Conservation (phyloP, 2,329 filamentous ascomycete genomes). For the Didymellaceae sp. region DNA sequence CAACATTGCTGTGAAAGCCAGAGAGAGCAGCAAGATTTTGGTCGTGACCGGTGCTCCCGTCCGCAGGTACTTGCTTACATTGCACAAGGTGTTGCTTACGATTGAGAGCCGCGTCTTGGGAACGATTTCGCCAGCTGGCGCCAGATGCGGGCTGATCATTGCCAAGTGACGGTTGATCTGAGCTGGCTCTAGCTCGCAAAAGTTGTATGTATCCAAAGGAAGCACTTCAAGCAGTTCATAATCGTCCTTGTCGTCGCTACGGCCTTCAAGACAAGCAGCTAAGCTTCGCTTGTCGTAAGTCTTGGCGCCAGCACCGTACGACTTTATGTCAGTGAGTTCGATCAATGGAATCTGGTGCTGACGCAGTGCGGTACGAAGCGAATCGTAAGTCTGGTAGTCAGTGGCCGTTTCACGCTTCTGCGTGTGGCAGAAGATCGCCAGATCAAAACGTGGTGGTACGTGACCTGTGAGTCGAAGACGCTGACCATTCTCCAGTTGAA, state of each 20-base stretch:
- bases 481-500: conserved; percentile 29
- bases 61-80: conserved; percentile 18
- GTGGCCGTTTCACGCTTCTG: conserved; percentile 15
- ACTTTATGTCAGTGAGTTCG: conserved; percentile 39
- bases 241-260: conserved; percentile 25
- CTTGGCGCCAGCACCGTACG: conserved; percentile 32
- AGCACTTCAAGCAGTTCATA: conserved; percentile 40
- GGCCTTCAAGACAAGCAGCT: conserved; percentile 41
- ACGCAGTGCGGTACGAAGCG: conserved; percentile 33
- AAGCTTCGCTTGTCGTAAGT: conserved; percentile 33
- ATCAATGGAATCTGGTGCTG: conserved; percentile 37
- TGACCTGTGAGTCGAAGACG: conserved; percentile 29
- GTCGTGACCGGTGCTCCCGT: conserved; percentile 7
- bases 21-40: conserved; percentile 11
- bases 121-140: conserved; percentile 4
- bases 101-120: conserved; percentile 8
- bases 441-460: conserved; percentile 29
- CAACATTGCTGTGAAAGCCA: conserved; percentile 28
- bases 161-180: conserved; percentile 49
- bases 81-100: conserved; percentile 11
- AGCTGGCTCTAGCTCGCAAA: conserved; percentile 43
- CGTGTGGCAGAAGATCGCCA: conserved; percentile 43
- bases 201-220: conserved; percentile 42
- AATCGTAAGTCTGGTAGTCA: conserved; percentile 24
- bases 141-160: conserved; percentile 36